Evolutionary conservation across 192 early-diverging fungal genomes (phyloP).

Genomic region (Linnemannia hyalina): DNA sequence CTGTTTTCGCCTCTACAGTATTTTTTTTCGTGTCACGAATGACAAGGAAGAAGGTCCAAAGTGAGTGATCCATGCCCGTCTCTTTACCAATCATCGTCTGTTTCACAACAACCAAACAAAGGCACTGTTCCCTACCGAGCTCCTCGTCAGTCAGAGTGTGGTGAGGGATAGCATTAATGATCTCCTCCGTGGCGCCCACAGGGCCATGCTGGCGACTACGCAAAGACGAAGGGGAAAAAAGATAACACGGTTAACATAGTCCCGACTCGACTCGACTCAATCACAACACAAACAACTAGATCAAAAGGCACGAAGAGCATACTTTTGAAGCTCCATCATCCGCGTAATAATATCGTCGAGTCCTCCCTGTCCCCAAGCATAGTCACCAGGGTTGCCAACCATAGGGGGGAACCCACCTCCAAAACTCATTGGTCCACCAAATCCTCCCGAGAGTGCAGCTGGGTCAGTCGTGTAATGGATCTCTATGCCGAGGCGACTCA

Average conservation of each 20-base stretch:
- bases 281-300: not conserved
- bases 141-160: constrained; percentile 33
- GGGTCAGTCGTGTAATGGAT: constrained; percentile 35
- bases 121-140: constrained; percentile 16
- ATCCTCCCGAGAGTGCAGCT: constrained; percentile 24
- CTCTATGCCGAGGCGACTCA: constrained; percentile 38
- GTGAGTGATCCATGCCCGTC: not conserved
- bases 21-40: not conserved
- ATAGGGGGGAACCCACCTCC: constrained; percentile 40
- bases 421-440: constrained; percentile 14
- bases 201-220: constrained; percentile 34
- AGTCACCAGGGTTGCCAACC: constrained; percentile 77
- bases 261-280: constrained; percentile 41
- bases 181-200: constrained; percentile 23
- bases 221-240: not conserved
- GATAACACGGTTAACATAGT: not conserved
- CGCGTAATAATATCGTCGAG: constrained; percentile 93
- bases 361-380: constrained; percentile 85
- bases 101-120: not conserved
- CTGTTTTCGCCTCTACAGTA: constrained; percentile 67
- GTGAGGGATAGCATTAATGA: constrained; percentile 29
- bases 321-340: constrained; percentile 82
- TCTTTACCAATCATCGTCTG: not conserved
- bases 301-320: constrained; percentile 5
- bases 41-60: not conserved